phyloP scores from a whole-genome alignment of 257 asterid species.

The Salvia splendens region DNA sequence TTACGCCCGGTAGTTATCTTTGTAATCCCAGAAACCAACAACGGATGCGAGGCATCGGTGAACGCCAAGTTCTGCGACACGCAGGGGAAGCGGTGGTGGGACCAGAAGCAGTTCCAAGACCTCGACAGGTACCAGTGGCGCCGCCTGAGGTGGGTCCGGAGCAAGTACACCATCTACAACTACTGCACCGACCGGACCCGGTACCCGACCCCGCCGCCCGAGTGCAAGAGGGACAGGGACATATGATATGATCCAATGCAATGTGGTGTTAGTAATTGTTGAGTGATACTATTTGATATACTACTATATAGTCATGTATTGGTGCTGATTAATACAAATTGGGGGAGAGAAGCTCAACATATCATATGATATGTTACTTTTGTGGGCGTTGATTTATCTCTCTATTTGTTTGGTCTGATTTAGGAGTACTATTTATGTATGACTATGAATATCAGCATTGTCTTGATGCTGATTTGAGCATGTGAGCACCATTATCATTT shows the following conservation, averaged over 20 bases:
- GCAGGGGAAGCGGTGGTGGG: slow-evolving; percentile 82
- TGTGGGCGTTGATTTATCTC: not conserved
- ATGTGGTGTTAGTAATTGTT: not conserved
- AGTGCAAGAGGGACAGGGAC: slow-evolving; percentile 69
- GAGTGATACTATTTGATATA: too few species aligned
- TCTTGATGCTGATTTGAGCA: slow-evolving; percentile 32
- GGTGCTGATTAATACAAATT: not conserved
- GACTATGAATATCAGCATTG: not conserved
- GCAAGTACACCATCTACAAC: slow-evolving; percentile 64
- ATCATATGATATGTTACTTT: not conserved
- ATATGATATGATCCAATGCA: slow-evolving; percentile 26
- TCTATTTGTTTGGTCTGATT: not conserved
- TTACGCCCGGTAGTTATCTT: too few species aligned
- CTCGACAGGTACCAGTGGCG: slow-evolving; percentile 59
- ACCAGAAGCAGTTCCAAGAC: slow-evolving; percentile 66
- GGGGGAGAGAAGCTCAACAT: not conserved
- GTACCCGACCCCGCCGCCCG: slow-evolving; percentile 45
- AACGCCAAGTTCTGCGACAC: slow-evolving; percentile 57
- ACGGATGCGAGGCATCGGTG: slow-evolving; percentile 73
- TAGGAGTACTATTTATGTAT: slow-evolving; percentile 7
- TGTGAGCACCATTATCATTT: slow-evolving; percentile 22
- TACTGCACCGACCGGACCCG: slow-evolving; percentile 66
- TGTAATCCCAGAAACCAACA: too few species aligned
- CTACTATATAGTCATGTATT: too few species aligned
- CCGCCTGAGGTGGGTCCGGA: slow-evolving; percentile 54